A percentile compares a stretch with the other conserved stretches of the same genome.
Conservation (phyloP, 75 land plant species). For the Pinus albicaulis region DNA sequence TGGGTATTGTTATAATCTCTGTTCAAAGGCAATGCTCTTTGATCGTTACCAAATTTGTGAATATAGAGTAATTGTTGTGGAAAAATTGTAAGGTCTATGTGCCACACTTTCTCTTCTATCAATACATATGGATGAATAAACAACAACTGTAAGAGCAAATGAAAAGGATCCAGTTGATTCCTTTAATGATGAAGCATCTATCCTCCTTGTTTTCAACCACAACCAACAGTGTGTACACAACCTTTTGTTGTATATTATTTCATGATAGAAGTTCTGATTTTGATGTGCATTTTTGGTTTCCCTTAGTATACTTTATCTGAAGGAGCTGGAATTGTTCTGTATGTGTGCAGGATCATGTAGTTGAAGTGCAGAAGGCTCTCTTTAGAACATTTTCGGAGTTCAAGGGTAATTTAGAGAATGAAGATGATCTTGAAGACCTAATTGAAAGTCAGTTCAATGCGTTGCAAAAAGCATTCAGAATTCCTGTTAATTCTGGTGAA, state of each 20-base stretch:
- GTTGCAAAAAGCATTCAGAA: conserved; percentile 58
- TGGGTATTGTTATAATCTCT: too few species aligned
- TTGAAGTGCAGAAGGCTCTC: conserved; percentile 52
- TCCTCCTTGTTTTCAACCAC: too few species aligned
- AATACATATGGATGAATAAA: too few species aligned
- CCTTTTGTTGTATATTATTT: neutral
- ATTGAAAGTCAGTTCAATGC: conserved; percentile 69
- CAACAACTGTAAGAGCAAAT: too few species aligned
- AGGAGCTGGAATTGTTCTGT: neutral
- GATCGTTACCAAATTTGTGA: too few species aligned
- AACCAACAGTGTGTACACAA: neutral
- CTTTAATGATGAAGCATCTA: too few species aligned
- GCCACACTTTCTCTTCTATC: too few species aligned
- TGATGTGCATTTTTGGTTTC: too few species aligned
- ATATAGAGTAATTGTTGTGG: too few species aligned
- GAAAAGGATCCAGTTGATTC: too few species aligned
- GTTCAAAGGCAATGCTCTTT: too few species aligned
- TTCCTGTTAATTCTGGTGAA: conserved; percentile 57
- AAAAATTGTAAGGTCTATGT: too few species aligned
- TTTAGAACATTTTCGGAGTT: conserved; percentile 47
- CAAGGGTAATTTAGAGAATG: conserved; percentile 78
- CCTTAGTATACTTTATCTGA: neutral
- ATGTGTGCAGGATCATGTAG: conserved; percentile 42
- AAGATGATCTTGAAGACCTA: conserved; percentile 55
- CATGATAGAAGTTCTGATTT: neutral